Conservation (phyloP, 163 green algal genomes). For the Prototheca stagnorum region DNA sequence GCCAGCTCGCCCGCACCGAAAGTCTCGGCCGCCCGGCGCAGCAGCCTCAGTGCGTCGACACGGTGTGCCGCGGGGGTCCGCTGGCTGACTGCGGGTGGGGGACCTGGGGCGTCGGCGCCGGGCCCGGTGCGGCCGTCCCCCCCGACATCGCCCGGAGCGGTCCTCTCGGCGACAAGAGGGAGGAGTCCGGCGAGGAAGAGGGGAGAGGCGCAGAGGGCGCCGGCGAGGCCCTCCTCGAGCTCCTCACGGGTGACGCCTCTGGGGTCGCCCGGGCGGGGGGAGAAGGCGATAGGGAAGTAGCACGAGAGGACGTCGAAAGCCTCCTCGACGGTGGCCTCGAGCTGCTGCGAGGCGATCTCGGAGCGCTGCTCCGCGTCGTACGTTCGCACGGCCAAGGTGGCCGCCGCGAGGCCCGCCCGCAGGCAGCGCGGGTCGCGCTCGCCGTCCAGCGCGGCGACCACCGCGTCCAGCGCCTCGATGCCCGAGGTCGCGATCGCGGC, state of each 20-base stretch:
- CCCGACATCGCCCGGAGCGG: too few relatives aligned
- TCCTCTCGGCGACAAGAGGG: slow-evolving; percentile 62
- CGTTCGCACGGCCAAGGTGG: slow-evolving; percentile 16
- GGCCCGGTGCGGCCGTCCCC: too few relatives aligned
- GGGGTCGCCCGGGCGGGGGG: slow-evolving; percentile 20
- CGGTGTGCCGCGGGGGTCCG: too few relatives aligned
- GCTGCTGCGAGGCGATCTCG: slow-evolving; percentile 4
- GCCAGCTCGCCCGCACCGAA: too few relatives aligned
- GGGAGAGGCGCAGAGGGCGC: slow-evolving; percentile 27
- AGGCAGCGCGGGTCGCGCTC: slow-evolving; percentile 85
- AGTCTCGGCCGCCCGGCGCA: too few relatives aligned
- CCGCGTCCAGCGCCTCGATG: slow-evolving; percentile 35
- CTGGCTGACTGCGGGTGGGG: too few relatives aligned
- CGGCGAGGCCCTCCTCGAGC: slow-evolving; percentile 33
- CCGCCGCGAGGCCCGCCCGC: slow-evolving; percentile 44
- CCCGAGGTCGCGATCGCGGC: too few relatives aligned
- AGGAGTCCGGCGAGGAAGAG: slow-evolving; percentile 42
- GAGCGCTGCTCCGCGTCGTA: slow-evolving; percentile 19
- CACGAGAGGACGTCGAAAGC: slow-evolving; percentile 32
- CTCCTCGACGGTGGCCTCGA: slow-evolving; percentile 25
- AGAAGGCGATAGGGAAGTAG: slow-evolving; percentile 42
- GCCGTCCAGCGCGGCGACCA: slow-evolving; percentile 50
- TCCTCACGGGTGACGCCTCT: slow-evolving; percentile 36
- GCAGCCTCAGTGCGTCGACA: too few relatives aligned
- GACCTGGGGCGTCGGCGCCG: too few relatives aligned